Evolutionary conservation across 2,329 filamentous ascomycete species (phyloP), one percentile per base, ranked within the genome.

Genomic region (Colletotrichum lentis): DNA sequence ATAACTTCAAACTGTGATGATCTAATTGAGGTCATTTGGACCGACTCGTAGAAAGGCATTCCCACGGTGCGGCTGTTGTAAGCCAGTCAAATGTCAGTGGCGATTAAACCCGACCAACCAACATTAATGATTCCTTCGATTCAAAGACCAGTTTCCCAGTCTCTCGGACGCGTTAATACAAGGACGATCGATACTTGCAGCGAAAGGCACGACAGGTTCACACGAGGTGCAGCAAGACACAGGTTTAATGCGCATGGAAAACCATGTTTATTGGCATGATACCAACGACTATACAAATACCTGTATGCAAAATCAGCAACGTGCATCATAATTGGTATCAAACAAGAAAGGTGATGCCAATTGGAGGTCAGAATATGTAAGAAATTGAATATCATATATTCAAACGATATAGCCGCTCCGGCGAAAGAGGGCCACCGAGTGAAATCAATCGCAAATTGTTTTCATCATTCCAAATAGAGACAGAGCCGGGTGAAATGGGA

Each of bases 371-470:
- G 94, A 93, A 97, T 97, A 97, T 97, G 94, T 97, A 97, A 97
- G 94, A 95, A 39, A 88, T 78, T 90, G 82, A 94, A 92, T 96
- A 91, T 97, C 94, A 97, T 84, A 80, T 87, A 78, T 83, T 86
- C 83, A 82, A 78, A 82, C 85, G 90, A 90, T 94, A 90, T 90
- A 86, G 90, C 91, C 84, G 86, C 92, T 89, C 94, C 88, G 94
- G 94, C 94, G 91, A 82, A 79, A 91, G 93, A 89, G 91, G 83
- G 86, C 93, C 93, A 94, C 88, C 89, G 84, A 80, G 80, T 80
- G 83, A 85, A 87, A 91, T 97, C 94, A 96, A 95, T 95, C 94
- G 94, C 94, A 97, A 97, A 97, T 97, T 97, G 93, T 79, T 92
- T 85, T 91, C 94, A 97, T 97, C 94, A 92, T 91, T 73, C 74